Percentiles rank a stretch among this genome's conserved stretches.
These are phyloP conservation scores for Buddleja alternifolia DNA, from an alignment of 257 asterid genomes.

Conservation along the genomic window DNA sequence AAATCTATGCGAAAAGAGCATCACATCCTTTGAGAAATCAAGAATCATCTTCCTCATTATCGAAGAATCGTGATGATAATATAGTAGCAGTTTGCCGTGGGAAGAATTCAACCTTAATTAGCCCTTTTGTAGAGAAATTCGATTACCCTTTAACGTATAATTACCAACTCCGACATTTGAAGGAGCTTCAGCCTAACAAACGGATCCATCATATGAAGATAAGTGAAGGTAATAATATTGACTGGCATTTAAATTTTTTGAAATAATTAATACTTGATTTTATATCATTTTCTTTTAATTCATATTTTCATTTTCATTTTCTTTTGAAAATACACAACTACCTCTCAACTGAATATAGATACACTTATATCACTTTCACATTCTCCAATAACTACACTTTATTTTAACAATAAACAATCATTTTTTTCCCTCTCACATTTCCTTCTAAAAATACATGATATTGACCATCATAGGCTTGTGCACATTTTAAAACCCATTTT, in stretches of 20 bases:
- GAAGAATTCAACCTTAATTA: conserved; percentile 29
- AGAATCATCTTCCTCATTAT: conserved; percentile 28
- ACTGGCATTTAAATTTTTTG: background rate
- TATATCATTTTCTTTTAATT: too few species aligned
- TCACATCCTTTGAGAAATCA: conserved; percentile 22
- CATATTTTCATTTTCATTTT: background rate
- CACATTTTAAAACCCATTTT: too few species aligned
- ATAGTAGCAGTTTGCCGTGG: conserved; percentile 21
- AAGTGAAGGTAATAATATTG: conserved; percentile 39
- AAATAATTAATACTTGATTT: too few species aligned
- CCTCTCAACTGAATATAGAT: too few species aligned
- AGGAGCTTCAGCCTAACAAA: conserved; percentile 34
- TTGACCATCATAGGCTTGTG: too few species aligned
- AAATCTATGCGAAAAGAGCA: conserved; percentile 44
- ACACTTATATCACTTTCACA: too few species aligned
- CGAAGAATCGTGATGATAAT: conserved; percentile 29
- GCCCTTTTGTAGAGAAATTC: conserved; percentile 35
- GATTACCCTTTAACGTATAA: conserved; percentile 26
- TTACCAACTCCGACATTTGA: conserved; percentile 31
- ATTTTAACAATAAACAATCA: too few species aligned
- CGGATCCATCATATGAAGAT: conserved; percentile 25
- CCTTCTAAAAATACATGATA: too few species aligned
- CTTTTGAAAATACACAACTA: too few species aligned
- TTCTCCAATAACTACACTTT: too few species aligned
- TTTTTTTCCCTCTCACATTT: too few species aligned